Percentiles rank a stretch among this genome's conserved stretches.
Evolutionary conservation across 73 alveolate genomes (phyloP).

Genomic region (Symbiodinium natans): DNA sequence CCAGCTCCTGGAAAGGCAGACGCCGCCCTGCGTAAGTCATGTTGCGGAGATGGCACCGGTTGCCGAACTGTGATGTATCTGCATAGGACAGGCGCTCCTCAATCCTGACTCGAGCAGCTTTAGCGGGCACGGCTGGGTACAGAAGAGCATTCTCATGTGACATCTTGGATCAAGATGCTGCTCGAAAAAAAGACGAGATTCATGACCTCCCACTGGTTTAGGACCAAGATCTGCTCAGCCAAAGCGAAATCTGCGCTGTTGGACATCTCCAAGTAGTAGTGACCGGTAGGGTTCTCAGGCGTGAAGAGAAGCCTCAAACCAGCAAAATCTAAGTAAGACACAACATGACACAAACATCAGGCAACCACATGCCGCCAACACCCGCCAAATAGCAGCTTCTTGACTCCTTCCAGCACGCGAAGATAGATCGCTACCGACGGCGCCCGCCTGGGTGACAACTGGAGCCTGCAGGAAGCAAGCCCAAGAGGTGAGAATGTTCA

Average conservation of each 20-base stretch:
- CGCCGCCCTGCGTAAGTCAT: slow-evolving; percentile 82
- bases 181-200: not conserved
- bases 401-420: slow-evolving; percentile 47
- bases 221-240: slow-evolving; percentile 66
- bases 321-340: not conserved
- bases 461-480: not conserved
- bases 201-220: slow-evolving; percentile 76
- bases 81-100: slow-evolving; percentile 50
- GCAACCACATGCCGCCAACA: no score
- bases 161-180: not conserved
- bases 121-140: not conserved
- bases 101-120: not conserved
- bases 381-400: slow-evolving; percentile 32
- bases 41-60: slow-evolving; percentile 83
- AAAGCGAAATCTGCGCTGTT: slow-evolving; percentile 59
- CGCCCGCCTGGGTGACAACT: slow-evolving; percentile 22
- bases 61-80: slow-evolving; percentile 53
- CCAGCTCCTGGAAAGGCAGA: slow-evolving; percentile 38
- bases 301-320: slow-evolving; percentile 26
- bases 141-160: not conserved
- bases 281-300: slow-evolving; percentile 81
- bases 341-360: not conserved
- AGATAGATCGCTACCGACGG: slow-evolving; percentile 32
- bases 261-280: slow-evolving; percentile 78
- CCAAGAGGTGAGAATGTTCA: not conserved